These are phyloP conservation scores for Ophiostoma pallidulum DNA, from an alignment of 2,329 filamentous ascomycete genomes.

Conservation along the genomic window DNA sequence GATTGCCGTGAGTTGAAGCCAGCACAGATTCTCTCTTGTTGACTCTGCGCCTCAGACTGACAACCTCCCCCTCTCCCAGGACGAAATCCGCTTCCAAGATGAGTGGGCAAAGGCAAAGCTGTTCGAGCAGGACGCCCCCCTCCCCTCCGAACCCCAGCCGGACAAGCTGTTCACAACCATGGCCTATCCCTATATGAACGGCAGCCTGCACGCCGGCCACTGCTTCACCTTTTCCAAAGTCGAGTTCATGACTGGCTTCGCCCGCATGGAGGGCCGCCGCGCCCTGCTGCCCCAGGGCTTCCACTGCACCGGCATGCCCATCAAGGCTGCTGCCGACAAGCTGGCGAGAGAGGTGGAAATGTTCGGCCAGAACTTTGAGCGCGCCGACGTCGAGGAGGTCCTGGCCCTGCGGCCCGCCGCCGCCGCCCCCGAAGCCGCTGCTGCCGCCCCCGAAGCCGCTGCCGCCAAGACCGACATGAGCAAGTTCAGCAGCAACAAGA, in stretches of 20 bases:
- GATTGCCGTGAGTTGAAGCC: constrained; percentile 43
- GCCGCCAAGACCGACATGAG: constrained; percentile 70
- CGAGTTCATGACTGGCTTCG: constrained; percentile 81
- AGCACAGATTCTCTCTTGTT: neutral
- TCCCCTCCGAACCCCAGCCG: constrained; percentile 66
- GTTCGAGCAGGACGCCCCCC: constrained; percentile 81
- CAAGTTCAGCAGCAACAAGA: constrained; percentile 88
- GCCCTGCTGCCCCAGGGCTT: constrained; percentile 86
- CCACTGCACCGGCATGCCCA: constrained; percentile 95
- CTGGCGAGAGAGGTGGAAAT: constrained; percentile 77
- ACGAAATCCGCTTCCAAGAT: constrained; percentile 85
- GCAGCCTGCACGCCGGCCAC: constrained; percentile 52
- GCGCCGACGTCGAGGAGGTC: constrained; percentile 41
- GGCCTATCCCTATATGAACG: constrained; percentile 33
- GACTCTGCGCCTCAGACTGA: neutral
- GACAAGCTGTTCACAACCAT: constrained; percentile 81
- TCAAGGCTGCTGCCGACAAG: constrained; percentile 93
- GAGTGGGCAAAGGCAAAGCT: constrained; percentile 68
- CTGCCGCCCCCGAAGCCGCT: constrained; percentile 46
- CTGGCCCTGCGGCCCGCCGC: constrained; percentile 43
- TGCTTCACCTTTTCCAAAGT: constrained; percentile 87
- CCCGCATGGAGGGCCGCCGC: constrained; percentile 82
- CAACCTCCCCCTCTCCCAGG: constrained; percentile 3
- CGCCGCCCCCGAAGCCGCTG: constrained; percentile 80
- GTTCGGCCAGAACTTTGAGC: constrained; percentile 78